A percentile compares a stretch with the other conserved stretches of the same genome.
Evolutionary conservation across 148 eudicot species (phyloP).

Genomic region (Pouteria glomerata): DNA sequence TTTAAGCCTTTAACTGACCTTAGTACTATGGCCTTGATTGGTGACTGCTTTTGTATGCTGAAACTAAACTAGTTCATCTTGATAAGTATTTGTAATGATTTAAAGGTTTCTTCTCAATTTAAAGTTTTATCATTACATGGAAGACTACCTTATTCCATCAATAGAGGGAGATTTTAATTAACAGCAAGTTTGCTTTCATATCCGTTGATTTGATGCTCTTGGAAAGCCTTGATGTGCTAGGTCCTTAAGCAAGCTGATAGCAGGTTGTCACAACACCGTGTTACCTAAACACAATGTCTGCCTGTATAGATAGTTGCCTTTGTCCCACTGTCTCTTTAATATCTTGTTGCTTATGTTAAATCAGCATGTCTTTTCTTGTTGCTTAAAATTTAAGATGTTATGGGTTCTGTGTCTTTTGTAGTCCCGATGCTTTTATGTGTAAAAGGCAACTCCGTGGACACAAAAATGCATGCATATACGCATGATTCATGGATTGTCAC

Average conservation of each 20-base stretch:
- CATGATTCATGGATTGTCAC: not conserved
- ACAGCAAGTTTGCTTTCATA: too few relatives aligned
- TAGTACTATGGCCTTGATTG: not conserved
- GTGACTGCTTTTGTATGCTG: not conserved
- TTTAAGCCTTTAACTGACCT: not conserved
- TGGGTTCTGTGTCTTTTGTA: not conserved
- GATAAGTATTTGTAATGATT: not conserved
- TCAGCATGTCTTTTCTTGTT: too few relatives aligned
- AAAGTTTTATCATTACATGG: not conserved
- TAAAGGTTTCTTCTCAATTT: not conserved
- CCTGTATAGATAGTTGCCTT: not conserved
- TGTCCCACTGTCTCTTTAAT: too few relatives aligned
- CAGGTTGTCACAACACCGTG: too few relatives aligned
- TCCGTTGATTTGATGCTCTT: too few relatives aligned
- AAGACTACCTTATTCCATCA: not conserved
- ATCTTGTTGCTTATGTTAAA: too few relatives aligned
- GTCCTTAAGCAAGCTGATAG: too few relatives aligned
- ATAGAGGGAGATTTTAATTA: too few relatives aligned
- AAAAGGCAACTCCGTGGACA: not conserved
- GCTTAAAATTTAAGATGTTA: too few relatives aligned
- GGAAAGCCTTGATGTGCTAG: too few relatives aligned
- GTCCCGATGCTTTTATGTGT: not conserved
- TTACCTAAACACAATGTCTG: too few relatives aligned
- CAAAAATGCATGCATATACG: too few relatives aligned
- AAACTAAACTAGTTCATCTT: not conserved